Evolutionary conservation across 2,329 filamentous ascomycete species (phyloP).

Genomic region (Dactylella cylindrospora): DNA sequence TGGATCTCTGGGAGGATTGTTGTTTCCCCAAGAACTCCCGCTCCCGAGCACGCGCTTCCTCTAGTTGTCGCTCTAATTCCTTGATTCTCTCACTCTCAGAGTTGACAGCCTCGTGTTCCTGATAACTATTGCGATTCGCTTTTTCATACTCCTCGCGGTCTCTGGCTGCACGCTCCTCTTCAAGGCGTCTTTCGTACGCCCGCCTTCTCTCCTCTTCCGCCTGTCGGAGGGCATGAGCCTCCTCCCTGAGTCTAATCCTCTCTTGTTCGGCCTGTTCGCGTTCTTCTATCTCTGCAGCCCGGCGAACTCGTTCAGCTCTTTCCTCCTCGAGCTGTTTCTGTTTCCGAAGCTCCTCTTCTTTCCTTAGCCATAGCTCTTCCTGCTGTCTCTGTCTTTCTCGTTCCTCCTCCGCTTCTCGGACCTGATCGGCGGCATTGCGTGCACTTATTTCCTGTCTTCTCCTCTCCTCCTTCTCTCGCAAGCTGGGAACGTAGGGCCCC

Average conservation of each 20-base stretch:
- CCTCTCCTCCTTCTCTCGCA: constrained; percentile 79
- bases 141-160: constrained; percentile 42
- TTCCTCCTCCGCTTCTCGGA: constrained; percentile 58
- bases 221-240: constrained; percentile 53
- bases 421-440: constrained; percentile 54
- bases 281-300: constrained; percentile 55
- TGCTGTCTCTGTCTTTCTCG: constrained; percentile 55
- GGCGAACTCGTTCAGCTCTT: constrained; percentile 49
- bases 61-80: constrained; percentile 74
- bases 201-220: constrained; percentile 32
- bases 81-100: constrained; percentile 61
- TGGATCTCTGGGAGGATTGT: constrained; percentile 27
- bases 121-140: constrained; percentile 3
- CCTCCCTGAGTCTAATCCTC: constrained; percentile 57
- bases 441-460: constrained; percentile 62
- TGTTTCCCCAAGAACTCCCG: constrained; percentile 47
- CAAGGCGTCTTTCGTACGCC: constrained; percentile 24
- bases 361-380: constrained; percentile 53
- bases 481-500: constrained; percentile 73
- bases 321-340: constrained; percentile 62
- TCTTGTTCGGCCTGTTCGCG: constrained; percentile 59
- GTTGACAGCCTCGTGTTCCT: constrained; percentile 19
- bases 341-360: constrained; percentile 54
- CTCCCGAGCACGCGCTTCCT: constrained; percentile 68
- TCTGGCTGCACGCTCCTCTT: constrained; percentile 31